Conservation (phyloP, 495 filamentous ascomycete genomes). For the Pseudomonodictys pantanalensis region DNA sequence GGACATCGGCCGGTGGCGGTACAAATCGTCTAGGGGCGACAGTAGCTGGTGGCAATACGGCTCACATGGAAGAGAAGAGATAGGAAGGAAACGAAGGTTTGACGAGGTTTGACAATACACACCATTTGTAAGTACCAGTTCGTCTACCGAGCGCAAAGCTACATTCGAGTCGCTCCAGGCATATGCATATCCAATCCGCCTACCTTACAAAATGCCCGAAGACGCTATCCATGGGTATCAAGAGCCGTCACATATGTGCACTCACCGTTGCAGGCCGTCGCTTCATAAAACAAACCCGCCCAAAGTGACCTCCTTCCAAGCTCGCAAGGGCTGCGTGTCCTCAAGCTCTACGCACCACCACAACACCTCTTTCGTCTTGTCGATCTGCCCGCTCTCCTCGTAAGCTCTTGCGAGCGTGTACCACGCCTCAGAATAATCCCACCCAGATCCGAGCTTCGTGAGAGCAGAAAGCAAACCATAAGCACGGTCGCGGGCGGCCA, state of each 20-base stretch:
- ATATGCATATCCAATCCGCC: no score
- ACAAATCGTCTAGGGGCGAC: no score
- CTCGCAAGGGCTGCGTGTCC: conserved; percentile 60
- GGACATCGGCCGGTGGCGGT: no score
- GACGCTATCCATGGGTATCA: no score
- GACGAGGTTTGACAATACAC: no score
- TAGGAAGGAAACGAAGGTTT: no score
- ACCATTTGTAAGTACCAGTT: no score
- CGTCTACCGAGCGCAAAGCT: no score
- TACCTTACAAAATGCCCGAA: no score
- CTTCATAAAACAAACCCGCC: conserved; percentile 56
- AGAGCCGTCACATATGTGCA: conserved; percentile 1
- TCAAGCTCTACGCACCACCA: conserved; percentile 79
- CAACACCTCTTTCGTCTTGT: conserved; percentile 74
- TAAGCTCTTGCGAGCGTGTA: conserved; percentile 79
- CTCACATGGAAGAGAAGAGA: no score
- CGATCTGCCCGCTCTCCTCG: conserved; percentile 75
- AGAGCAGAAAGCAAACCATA: conserved; percentile 74
- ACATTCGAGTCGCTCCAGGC: no score
- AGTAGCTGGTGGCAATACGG: no score
- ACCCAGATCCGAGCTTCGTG: conserved; percentile 81
- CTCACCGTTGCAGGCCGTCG: neutral
- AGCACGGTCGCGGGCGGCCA: conserved; percentile 84
- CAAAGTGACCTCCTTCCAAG: conserved; percentile 53
- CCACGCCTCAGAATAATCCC: conserved; percentile 96